Evolutionary conservation across 2,329 filamentous ascomycete genomes (phyloP).

Genomic region (Ascochyta koolunga): DNA sequence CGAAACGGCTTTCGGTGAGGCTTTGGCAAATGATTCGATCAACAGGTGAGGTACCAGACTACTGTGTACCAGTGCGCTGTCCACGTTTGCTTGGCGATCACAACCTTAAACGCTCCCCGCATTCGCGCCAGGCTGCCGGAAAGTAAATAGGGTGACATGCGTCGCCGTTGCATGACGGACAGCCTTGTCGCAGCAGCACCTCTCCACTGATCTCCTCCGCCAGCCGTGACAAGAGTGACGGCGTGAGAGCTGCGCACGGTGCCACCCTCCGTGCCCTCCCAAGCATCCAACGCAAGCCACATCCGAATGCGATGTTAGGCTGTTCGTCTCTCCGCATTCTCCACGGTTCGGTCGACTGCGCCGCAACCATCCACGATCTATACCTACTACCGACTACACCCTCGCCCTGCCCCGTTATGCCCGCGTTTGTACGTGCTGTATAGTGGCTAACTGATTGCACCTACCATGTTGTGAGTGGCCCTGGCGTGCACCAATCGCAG

Average conservation of each 20-base stretch:
- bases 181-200: conserved; percentile 1
- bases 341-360: conserved; percentile 14
- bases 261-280: neutral
- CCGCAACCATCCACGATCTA: conserved; percentile 11
- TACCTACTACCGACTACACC: conserved; percentile 4
- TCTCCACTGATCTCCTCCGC: neutral
- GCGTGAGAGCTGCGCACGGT: conserved; percentile 4
- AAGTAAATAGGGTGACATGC: conserved; percentile 4
- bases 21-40: conserved; percentile 13
- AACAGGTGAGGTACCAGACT: neutral
- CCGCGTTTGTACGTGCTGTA: conserved; percentile 8
- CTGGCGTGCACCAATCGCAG: conserved; percentile 34
- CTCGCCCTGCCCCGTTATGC: conserved; percentile 15
- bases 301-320: conserved; percentile 15
- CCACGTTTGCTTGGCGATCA: conserved; percentile 14
- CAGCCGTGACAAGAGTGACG: neutral
- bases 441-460: conserved; percentile 28
- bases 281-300: conserved; percentile 17
- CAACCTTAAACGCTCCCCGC: conserved; percentile 15
- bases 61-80: conserved; percentile 4
- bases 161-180: neutral
- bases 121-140: conserved; percentile 12
- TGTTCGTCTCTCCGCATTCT: conserved; percentile 19
- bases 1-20: conserved; percentile 6
- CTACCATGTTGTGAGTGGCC: conserved; percentile 47